A percentile compares a stretch with the other conserved stretches of the same genome.
Evolutionary conservation across 1,284 basidiomycete genomes (phyloP).

Genomic region (Austropuccinia psidii): DNA sequence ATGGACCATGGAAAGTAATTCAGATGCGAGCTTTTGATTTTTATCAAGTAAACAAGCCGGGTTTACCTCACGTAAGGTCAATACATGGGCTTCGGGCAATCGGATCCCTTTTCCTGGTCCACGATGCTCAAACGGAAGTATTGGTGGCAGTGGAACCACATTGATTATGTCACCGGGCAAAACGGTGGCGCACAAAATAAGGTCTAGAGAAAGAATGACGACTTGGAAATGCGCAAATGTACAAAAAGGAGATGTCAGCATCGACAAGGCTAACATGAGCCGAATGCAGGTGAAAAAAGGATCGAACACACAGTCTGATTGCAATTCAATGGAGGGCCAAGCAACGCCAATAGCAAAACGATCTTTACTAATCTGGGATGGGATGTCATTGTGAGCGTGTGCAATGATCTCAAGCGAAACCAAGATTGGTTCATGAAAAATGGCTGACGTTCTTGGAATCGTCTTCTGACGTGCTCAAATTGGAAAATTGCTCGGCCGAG

Average conservation of each 20-base stretch:
- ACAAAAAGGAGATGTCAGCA: neutral
- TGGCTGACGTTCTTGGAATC: neutral
- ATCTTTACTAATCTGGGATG: too few relatives aligned
- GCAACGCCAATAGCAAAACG: conserved; percentile 12
- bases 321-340: conserved; percentile 3
- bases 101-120: conserved; percentile 18
- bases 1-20: neutral
- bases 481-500: neutral
- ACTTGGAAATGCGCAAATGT: neutral
- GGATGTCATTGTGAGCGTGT: too few relatives aligned
- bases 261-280: neutral
- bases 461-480: neutral
- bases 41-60: neutral
- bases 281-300: neutral
- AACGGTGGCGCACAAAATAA: neutral
- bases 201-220: conserved; percentile 3
- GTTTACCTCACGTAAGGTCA: neutral
- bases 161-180: neutral
- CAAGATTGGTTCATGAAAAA: neutral
- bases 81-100: conserved; percentile 15
- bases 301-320: neutral
- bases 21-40: neutral
- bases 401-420: neutral
- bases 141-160: conserved; percentile 15
- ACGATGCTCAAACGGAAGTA: neutral